phyloP scores from a whole-genome alignment of 768 basidiomycete genomes.

The Russula sp. region DNA sequence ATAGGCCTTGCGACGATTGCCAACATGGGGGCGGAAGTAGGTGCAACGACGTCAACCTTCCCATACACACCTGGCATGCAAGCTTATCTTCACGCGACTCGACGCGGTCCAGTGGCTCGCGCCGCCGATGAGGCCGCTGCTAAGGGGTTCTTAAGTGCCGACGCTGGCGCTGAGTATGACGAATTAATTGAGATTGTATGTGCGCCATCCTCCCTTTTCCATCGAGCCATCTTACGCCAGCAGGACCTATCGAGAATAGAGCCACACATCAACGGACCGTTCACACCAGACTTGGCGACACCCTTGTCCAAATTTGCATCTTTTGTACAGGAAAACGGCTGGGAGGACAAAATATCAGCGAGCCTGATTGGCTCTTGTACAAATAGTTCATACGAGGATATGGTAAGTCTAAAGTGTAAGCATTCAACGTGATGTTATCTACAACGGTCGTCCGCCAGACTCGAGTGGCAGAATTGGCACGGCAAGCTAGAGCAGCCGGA shows the following conservation, averaged over 20 bases:
- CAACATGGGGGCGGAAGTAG: constrained; percentile 99
- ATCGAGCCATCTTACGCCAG: constrained; percentile 5
- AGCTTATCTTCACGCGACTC: constrained; percentile 84
- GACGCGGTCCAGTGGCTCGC: constrained; percentile 75
- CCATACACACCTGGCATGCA: constrained; percentile 91
- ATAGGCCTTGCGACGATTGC: constrained; percentile 88
- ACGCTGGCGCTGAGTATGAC: constrained; percentile 88
- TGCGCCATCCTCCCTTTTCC: constrained; percentile 4
- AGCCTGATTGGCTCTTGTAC: constrained; percentile 97
- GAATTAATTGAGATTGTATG: constrained; percentile 89
- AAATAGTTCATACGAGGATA: constrained; percentile 95
- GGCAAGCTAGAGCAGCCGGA: constrained; percentile 82
- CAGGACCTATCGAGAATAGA: constrained; percentile 87
- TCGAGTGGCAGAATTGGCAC: constrained; percentile 83
- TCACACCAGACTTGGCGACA: constrained; percentile 94
- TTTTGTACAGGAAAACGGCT: constrained; percentile 78
- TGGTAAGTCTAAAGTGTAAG: constrained; percentile 44
- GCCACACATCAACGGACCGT: constrained; percentile 93
- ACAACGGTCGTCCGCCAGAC: constrained; percentile 47
- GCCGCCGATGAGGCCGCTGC: constrained; percentile 82
- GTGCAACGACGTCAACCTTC: constrained; percentile 98
- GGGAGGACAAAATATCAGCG: constrained; percentile 91
- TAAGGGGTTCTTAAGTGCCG: constrained; percentile 73
- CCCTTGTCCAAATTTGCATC: constrained; percentile 83
- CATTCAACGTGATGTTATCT: background rate